Conservation (phyloP, 345 rosid genomes). For the Populus pruinosa region DNA sequence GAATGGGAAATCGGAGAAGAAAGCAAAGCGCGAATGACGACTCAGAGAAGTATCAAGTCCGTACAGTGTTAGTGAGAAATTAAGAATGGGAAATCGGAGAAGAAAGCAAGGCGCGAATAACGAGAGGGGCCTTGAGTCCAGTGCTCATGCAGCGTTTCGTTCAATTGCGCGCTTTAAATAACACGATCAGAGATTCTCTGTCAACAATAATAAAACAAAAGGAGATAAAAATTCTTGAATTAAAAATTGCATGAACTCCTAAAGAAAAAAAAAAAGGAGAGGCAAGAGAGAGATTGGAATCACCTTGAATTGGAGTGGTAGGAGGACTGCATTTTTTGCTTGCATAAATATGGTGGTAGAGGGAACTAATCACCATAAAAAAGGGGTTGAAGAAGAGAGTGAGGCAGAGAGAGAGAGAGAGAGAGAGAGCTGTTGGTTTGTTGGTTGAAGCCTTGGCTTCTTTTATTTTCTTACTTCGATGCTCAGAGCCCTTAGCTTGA, state of each 20-base stretch:
- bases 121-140: slow-evolving; percentile 11
- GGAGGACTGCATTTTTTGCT: background rate
- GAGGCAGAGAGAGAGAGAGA: background rate
- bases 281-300: background rate
- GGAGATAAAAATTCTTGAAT: background rate
- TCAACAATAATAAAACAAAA: background rate
- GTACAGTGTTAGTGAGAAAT: background rate
- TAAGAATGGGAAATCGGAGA: background rate
- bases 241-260: background rate
- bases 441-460: too few relatives aligned
- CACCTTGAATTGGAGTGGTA: slow-evolving; percentile 5
- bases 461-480: background rate
- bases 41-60: background rate
- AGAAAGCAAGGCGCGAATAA: slow-evolving; percentile 4
- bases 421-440: too few relatives aligned
- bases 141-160: slow-evolving; percentile 7
- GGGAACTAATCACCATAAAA: background rate
- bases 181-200: slow-evolving; percentile 44
- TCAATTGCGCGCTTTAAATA: slow-evolving; percentile 16
- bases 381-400: background rate
- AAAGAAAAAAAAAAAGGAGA: background rate
- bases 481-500: too few relatives aligned
- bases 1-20: background rate
- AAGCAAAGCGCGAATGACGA: slow-evolving; percentile 9
- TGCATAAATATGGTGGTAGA: background rate